Conservation (phyloP, 208 protist genomes). For the Leishmania mexicana region DNA sequence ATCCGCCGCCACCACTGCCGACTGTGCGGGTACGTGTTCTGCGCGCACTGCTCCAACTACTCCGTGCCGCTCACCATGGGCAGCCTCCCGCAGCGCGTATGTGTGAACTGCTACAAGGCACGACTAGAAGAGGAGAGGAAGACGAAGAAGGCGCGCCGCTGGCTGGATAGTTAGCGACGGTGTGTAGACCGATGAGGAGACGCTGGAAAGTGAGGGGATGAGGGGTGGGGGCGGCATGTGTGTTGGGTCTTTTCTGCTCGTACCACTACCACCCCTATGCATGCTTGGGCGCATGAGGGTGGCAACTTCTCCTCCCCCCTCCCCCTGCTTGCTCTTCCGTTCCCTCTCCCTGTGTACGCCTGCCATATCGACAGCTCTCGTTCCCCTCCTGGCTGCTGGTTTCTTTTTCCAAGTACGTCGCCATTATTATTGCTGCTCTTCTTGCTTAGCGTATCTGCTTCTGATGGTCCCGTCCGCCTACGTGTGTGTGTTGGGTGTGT, state of each 20-base stretch:
- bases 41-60: constrained; percentile 68
- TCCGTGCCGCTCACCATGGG: constrained; percentile 47
- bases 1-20: constrained; percentile 83
- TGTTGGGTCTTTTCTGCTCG: neutral
- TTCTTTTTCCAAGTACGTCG: neutral
- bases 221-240: neutral
- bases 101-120: constrained; percentile 59
- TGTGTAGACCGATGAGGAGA: neutral
- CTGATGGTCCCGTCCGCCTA: neutral
- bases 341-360: constrained; percentile 10
- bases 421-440: neutral
- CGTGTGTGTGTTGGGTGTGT: neutral
- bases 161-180: constrained; percentile 4
- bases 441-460: neutral
- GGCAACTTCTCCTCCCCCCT: neutral
- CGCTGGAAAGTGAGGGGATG: neutral
- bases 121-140: constrained; percentile 36
- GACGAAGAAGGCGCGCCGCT: constrained; percentile 15
- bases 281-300: neutral
- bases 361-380: neutral
- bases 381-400: neutral
- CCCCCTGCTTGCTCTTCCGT: neutral
- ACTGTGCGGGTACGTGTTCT: constrained; percentile 87
- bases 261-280: neutral
- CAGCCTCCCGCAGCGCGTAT: constrained; percentile 53